Conservation (phyloP, 2,329 filamentous ascomycete species). For the Penicillium sp. region DNA sequence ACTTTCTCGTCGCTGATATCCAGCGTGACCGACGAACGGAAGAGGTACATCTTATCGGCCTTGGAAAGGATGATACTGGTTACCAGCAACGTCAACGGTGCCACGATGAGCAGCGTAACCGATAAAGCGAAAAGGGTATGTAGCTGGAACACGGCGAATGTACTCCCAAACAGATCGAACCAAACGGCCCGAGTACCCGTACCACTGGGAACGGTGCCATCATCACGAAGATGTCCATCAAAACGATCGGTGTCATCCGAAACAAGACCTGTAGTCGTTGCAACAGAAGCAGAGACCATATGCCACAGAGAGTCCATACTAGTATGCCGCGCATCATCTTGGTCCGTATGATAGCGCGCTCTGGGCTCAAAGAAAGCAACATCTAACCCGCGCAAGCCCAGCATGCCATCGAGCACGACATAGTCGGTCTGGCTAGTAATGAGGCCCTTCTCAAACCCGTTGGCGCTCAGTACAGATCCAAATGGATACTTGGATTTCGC, state of each 20-base stretch:
- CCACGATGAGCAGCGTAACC: slow-evolving; percentile 74
- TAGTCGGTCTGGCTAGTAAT: slow-evolving; percentile 90
- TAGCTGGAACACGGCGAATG: slow-evolving; percentile 74
- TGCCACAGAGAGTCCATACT: slow-evolving; percentile 72
- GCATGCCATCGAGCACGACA: slow-evolving; percentile 70
- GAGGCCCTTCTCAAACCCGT: slow-evolving; percentile 76
- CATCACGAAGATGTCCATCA: slow-evolving; percentile 56
- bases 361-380: slow-evolving; percentile 87
- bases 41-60: slow-evolving; percentile 83
- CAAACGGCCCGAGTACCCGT: slow-evolving; percentile 71
- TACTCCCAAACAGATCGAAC: slow-evolving; percentile 85
- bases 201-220: slow-evolving; percentile 64
- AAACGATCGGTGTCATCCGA: slow-evolving; percentile 66
- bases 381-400: slow-evolving; percentile 84
- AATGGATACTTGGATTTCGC: slow-evolving; percentile 70
- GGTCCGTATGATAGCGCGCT: slow-evolving; percentile 82
- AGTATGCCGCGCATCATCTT: slow-evolving; percentile 81
- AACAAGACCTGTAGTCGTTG: slow-evolving; percentile 69
- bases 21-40: slow-evolving; percentile 64
- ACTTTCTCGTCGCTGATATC: slow-evolving; percentile 61
- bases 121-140: slow-evolving; percentile 85
- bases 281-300: slow-evolving; percentile 82
- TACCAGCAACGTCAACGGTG: slow-evolving; percentile 68
- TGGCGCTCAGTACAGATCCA: slow-evolving; percentile 74
- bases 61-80: slow-evolving; percentile 67